phyloP scores from a whole-genome alignment of 805 yeast species.

The Teunomyces kruisii region DNA sequence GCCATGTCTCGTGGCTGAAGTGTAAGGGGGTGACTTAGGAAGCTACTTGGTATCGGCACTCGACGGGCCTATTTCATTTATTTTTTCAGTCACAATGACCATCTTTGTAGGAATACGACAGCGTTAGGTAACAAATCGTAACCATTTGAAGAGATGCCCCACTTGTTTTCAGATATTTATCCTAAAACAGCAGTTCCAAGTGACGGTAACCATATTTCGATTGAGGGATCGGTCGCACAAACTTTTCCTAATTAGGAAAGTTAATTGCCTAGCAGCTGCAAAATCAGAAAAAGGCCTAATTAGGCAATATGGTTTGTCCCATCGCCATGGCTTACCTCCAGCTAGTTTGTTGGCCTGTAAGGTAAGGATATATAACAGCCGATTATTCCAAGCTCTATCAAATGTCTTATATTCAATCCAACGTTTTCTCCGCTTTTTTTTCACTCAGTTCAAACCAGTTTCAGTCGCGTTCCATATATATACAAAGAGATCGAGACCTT shows the following conservation, averaged over 20 bases:
- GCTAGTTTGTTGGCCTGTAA: background rate
- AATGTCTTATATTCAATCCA: background rate
- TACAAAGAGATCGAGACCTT: background rate
- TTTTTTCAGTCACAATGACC: background rate
- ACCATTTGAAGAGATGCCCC: background rate
- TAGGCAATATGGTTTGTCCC: slow-evolving; percentile 7
- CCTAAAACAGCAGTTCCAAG: slow-evolving; percentile 3
- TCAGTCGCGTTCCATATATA: background rate
- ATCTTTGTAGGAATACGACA: background rate
- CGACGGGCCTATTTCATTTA: background rate
- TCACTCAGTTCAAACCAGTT: background rate
- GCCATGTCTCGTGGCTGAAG: background rate
- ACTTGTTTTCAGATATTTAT: background rate
- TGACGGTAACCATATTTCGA: background rate
- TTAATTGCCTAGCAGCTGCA: slow-evolving; percentile 6
- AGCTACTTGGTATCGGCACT: too few relatives aligned
- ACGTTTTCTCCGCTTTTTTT: background rate
- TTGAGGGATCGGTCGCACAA: background rate
- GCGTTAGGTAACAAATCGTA: background rate
- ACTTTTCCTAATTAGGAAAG: slow-evolving; percentile 10
- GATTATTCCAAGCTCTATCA: background rate
- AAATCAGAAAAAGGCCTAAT: slow-evolving; percentile 7
- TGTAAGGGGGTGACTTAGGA: background rate
- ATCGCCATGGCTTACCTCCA: background rate
- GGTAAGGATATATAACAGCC: slow-evolving; percentile 1